Percentiles rank a stretch among this genome's conserved stretches.
These are phyloP conservation scores for Russula virescens DNA, from an alignment of 768 basidiomycete genomes.

Conservation along the genomic window DNA sequence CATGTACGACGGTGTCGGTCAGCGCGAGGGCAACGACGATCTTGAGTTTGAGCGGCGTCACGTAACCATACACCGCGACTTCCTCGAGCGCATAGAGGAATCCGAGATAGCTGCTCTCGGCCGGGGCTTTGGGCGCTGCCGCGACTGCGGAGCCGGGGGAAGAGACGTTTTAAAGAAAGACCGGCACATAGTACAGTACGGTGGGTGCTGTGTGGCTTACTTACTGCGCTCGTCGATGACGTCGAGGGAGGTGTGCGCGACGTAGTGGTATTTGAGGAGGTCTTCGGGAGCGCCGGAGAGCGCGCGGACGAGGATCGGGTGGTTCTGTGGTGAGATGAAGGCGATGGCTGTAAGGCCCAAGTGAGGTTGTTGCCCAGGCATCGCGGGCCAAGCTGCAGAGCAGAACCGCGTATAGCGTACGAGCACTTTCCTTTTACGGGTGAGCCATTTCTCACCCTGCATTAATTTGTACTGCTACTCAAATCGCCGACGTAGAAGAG, in stretches of 20 bases:
- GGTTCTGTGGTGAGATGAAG: slow-evolving; percentile 79
- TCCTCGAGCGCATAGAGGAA: slow-evolving; percentile 89
- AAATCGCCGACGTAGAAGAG: too few relatives aligned
- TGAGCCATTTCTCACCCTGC: too few relatives aligned
- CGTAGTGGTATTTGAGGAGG: slow-evolving; percentile 81
- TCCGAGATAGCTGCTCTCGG: slow-evolving; percentile 72
- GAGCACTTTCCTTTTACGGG: background rate
- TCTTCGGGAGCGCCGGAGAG: slow-evolving; percentile 54
- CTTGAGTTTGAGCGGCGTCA: slow-evolving; percentile 83
- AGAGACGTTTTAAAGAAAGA: too few relatives aligned
- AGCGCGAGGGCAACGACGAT: slow-evolving; percentile 77
- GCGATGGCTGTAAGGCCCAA: slow-evolving; percentile 76
- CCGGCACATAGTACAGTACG: too few relatives aligned
- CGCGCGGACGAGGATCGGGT: slow-evolving; percentile 72
- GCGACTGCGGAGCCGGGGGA: slow-evolving; percentile 30
- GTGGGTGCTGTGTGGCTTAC: slow-evolving; percentile 26
- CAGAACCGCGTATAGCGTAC: too few relatives aligned
- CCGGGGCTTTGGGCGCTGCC: slow-evolving; percentile 44
- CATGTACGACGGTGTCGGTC: slow-evolving; percentile 75
- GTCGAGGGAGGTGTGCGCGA: slow-evolving; percentile 86
- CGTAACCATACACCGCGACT: slow-evolving; percentile 87
- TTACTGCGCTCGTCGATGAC: slow-evolving; percentile 88
- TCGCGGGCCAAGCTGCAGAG: slow-evolving; percentile 26
- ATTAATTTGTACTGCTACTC: too few relatives aligned
- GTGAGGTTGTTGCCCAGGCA: slow-evolving; percentile 47